These are phyloP conservation scores for Margaritispora aquatica DNA, from an alignment of 495 filamentous ascomycete species.

Conservation along the genomic window DNA sequence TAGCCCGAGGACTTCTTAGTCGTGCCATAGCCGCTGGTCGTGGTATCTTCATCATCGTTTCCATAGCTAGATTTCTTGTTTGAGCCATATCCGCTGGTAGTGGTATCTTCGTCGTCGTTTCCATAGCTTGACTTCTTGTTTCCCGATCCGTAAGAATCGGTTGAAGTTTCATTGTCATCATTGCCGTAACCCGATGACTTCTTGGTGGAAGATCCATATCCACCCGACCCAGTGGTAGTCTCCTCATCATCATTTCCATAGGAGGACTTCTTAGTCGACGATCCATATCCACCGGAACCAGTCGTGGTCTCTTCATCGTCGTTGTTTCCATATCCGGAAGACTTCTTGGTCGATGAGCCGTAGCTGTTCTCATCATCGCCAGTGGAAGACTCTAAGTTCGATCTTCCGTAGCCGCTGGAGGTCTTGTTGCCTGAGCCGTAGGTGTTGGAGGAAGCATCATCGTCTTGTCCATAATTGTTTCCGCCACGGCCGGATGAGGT, in stretches of 20 bases:
- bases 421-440: slow-evolving; percentile 9
- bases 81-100: too few relatives aligned
- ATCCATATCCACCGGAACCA: too few relatives aligned
- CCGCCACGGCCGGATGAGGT: neutral
- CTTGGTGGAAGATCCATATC: too few relatives aligned
- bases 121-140: slow-evolving; percentile 8
- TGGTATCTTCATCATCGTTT: neutral
- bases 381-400: neutral
- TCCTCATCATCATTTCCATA: neutral
- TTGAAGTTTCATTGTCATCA: neutral
- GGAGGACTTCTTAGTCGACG: neutral
- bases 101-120: slow-evolving; percentile 7
- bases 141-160: slow-evolving; percentile 16
- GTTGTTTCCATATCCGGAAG: neutral
- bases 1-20: too few relatives aligned
- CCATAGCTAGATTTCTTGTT: neutral
- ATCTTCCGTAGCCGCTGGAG: neutral
- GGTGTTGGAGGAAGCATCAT: slow-evolving; percentile 1
- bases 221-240: neutral
- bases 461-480: neutral
- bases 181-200: neutral
- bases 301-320: neutral
- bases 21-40: neutral
- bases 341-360: neutral
- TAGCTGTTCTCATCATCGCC: slow-evolving; percentile 11